phyloP scores from a whole-genome alignment of 306 rosid genomes.

The Prunus salicina region DNA sequence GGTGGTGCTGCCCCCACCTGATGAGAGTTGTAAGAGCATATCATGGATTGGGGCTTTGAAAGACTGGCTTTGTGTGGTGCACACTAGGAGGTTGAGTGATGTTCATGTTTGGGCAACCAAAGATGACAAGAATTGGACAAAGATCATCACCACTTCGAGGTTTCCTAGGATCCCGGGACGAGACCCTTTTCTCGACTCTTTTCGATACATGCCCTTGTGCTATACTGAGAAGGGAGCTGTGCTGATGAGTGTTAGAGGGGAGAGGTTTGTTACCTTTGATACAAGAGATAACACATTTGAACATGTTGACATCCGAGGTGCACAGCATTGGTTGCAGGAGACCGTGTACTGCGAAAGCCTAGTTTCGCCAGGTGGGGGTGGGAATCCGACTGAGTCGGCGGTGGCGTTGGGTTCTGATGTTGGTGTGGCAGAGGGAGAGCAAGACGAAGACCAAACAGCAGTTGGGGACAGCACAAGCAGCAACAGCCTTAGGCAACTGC shows the following conservation, averaged over 20 bases:
- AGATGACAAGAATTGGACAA: constrained; percentile 31
- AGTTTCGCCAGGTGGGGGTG: constrained; percentile 31
- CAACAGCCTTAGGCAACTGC: constrained; percentile 1
- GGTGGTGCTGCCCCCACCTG: constrained; percentile 21
- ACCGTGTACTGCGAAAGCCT: constrained; percentile 33
- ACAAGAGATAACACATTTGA: constrained; percentile 6
- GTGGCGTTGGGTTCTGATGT: not conserved
- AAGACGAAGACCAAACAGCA: not conserved
- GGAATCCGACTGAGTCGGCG: not conserved
- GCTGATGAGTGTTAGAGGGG: constrained; percentile 33
- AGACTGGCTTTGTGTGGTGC: constrained; percentile 28
- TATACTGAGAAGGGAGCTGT: constrained; percentile 29
- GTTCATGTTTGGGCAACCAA: constrained; percentile 31
- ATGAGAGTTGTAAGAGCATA: constrained; percentile 5
- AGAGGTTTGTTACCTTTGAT: constrained; percentile 34
- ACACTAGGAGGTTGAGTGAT: constrained; percentile 25
- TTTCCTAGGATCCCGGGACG: constrained; percentile 10
- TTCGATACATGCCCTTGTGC: constrained; percentile 33
- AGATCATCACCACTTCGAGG: constrained; percentile 20
- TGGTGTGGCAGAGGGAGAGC: not conserved
- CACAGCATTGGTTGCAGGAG: constrained; percentile 39
- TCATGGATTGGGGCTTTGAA: constrained; percentile 32
- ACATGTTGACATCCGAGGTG: constrained; percentile 13
- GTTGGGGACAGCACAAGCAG: not conserved
- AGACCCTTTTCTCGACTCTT: not conserved